Base-by-base conservation (phyloP, 139 green algal genomes). In the Tetratostichococcus sp. region DNA sequence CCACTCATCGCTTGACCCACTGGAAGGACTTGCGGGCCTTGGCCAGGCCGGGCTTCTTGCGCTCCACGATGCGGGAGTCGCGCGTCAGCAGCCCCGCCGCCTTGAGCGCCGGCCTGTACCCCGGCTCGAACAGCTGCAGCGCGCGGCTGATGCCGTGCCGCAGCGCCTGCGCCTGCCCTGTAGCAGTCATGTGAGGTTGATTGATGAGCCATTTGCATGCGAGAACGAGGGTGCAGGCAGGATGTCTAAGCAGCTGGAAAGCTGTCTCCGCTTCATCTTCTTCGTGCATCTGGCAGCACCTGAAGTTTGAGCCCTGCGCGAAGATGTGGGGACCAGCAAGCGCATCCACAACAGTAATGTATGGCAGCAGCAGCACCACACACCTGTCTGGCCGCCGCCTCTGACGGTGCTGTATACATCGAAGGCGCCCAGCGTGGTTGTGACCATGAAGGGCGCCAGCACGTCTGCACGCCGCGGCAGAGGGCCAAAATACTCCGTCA, bases 11-110 rank as follows among this genome's bases (percentile, higher is more conserved):
- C 85, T 97, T 97, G 43, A 97, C 91, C 88, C 90, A 98, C 35
- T 91, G 77, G 82, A 94, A 96, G n/a, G 83, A 85, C 77, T 93
- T 94, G 32, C 90, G 80, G 26, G 92, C 93, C 79, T 96, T 95
- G 6, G 76, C 81, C 43, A 80, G 81, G 28, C 92, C 95, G 21
- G 94, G 89, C 86, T 99, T 99, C 88, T 99, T 99, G 5, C 93
- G 75, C 82, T 99, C 95, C 67, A 99, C 95, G 22, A 92, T 79
- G 2, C 95, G 84, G 14, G 89, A 58, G 79, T 98, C 94, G 1
- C 89, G 82, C 5, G 83, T 92, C 30, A 98, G 83, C 66, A 93
- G 69, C 0, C 83, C 89, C 22, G 78, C 81, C 39, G 69, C 32
- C 65, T 89, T 90, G 17, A 97, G 80, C 2, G 65, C 22, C 21